Evolutionary conservation across 2,329 filamentous ascomycete genomes (phyloP), one percentile per base, ranked within the genome.

Genomic region (Fusarium kyushuense): DNA sequence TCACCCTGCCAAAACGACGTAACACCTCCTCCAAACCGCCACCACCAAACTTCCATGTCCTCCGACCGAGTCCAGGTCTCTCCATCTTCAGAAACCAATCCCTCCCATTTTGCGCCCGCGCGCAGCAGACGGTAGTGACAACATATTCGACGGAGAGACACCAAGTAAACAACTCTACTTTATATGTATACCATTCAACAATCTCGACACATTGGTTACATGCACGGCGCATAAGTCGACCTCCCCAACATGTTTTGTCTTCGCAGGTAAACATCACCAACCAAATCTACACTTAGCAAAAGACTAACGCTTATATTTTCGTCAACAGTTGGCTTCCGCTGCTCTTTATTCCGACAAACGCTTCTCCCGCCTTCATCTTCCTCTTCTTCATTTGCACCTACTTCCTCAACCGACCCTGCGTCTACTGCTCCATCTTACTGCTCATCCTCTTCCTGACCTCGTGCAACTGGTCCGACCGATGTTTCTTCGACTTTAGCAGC

Each of bases 351-450:
- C 92, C 92, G 53, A 93, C 92, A 62, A 94, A 94, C 78, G 91
- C 92, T 72, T 94, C 92, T 59, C 92, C 92, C 27, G 87, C 92
- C 75, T 94, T 95, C 83, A 92, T 96, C 78, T 88, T 95, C 81
- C 87, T 93, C 81, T 93, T 96, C 85, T 91, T 99, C 83, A 86
- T 93, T 70, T 93, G 94, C 79, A 97, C 94, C 70, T 98, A 97
- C 84, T 92, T 97, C 81, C 90, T 99, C 74, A 97, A 97, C 82
- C 90, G 95, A 56, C 96, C 96, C 54, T 99, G 96, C 83, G 91
- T 97, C 73, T 99, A 99, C 86, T 99, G 96, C 87, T 97, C 94
- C 64, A 90, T 97, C 65, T 91, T 99, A 54, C 92, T 99, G 48
- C 87, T 97, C 70, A 94, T 98, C 73, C 93, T 99, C 72, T 97